These are phyloP conservation scores for Cystofilobasidium macerans DNA, from an alignment of 768 basidiomycete species.

Conservation along the genomic window DNA sequence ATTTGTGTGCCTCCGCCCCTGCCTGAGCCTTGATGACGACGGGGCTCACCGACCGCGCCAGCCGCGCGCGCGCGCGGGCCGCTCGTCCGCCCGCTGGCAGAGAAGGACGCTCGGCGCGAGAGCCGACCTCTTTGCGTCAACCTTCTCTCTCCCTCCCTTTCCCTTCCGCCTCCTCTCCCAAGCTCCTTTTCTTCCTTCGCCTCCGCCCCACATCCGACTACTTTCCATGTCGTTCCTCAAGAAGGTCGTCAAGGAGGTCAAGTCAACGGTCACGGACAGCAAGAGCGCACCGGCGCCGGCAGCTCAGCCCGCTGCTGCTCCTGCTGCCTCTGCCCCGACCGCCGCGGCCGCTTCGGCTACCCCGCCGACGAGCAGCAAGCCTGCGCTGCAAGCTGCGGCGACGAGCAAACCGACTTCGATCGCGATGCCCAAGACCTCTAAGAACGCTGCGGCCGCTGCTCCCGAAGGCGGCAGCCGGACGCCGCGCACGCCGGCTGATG, in stretches of 20 bases:
- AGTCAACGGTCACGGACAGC: neutral
- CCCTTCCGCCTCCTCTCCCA: neutral
- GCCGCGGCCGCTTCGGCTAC: no score
- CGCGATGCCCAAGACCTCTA: conserved; percentile 4
- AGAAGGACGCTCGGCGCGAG: neutral
- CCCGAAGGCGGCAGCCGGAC: neutral
- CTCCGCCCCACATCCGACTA: neutral
- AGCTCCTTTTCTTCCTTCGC: neutral
- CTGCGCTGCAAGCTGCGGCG: neutral
- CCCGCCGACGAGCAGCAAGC: neutral
- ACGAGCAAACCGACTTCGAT: conserved; percentile 13
- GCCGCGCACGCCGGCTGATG: conserved; percentile 75
- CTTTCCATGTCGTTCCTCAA: conserved; percentile 2
- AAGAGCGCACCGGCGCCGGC: neutral
- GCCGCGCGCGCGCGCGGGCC: no score
- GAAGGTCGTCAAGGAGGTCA: conserved; percentile 6
- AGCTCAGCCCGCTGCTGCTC: neutral
- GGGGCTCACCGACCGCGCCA: no score
- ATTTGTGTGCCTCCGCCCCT: no score
- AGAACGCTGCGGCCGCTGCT: neutral
- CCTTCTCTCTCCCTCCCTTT: neutral
- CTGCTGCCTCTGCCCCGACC: neutral
- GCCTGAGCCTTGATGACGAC: no score
- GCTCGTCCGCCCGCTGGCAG: no score
- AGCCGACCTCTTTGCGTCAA: neutral